These are phyloP conservation scores for Sugiyamaella marilandica DNA, from an alignment of 805 yeast species.

Conservation along the genomic window DNA sequence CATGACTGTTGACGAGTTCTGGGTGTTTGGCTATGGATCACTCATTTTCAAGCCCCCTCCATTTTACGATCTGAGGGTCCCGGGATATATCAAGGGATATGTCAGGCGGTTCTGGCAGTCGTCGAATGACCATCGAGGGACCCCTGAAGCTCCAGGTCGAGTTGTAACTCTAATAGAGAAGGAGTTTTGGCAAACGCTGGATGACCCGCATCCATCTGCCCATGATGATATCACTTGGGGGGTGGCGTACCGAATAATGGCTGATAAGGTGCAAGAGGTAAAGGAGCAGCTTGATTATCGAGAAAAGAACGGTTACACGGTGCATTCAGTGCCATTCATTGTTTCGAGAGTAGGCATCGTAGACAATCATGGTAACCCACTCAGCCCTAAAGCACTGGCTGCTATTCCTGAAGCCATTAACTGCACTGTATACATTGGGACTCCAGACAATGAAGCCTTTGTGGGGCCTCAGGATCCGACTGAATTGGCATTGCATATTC, in stretches of 20 bases:
- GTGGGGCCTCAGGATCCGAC: slow-evolving; percentile 70
- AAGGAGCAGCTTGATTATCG: slow-evolving; percentile 68
- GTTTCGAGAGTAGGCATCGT: slow-evolving; percentile 31
- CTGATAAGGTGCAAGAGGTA: slow-evolving; percentile 57
- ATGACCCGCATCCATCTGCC: slow-evolving; percentile 36
- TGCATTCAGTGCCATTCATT: slow-evolving; percentile 61
- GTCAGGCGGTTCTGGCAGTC: slow-evolving; percentile 89
- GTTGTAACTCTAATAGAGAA: slow-evolving; percentile 76
- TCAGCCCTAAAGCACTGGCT: not conserved
- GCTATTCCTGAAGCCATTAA: slow-evolving; percentile 33
- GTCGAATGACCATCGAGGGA: slow-evolving; percentile 85
- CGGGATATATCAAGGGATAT: slow-evolving; percentile 73
- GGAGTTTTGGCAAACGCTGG: slow-evolving; percentile 45
- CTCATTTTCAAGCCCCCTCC: slow-evolving; percentile 89
- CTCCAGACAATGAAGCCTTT: slow-evolving; percentile 73
- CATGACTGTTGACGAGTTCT: slow-evolving; percentile 30
- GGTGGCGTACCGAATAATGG: slow-evolving; percentile 75
- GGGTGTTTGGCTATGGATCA: slow-evolving; percentile 91
- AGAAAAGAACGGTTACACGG: slow-evolving; percentile 84
- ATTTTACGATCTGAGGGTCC: slow-evolving; percentile 51
- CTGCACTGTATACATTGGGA: slow-evolving; percentile 77
- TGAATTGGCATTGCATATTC: slow-evolving; percentile 58
- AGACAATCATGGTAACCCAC: slow-evolving; percentile 13
- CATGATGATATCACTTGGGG: slow-evolving; percentile 54
- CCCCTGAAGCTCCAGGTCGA: slow-evolving; percentile 80